Percentiles rank a stretch among this genome's conserved stretches.
These are phyloP conservation scores for Wickerhamiella occidentalis DNA, from an alignment of 805 yeast species.

Conservation along the genomic window DNA sequence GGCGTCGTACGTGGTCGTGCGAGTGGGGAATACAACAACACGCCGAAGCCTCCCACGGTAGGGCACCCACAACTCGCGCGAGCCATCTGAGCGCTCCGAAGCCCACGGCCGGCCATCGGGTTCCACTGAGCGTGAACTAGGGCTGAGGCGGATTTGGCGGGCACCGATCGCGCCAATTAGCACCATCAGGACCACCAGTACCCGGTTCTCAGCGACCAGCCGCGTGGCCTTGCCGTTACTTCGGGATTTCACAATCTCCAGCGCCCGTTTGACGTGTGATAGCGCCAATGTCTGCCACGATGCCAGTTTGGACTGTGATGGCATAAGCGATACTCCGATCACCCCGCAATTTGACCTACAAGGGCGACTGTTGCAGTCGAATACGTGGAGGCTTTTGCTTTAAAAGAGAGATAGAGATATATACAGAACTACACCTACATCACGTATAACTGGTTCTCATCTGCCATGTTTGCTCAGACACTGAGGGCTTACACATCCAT, in stretches of 20 bases:
- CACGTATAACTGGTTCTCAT: background rate
- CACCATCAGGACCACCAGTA: background rate
- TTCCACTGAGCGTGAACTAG: slow-evolving; percentile 2
- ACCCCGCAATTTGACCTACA: background rate
- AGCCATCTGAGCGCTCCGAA: slow-evolving; percentile 2
- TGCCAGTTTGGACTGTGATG: slow-evolving; percentile 7
- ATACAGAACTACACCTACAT: background rate
- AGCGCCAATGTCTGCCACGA: slow-evolving; percentile 3
- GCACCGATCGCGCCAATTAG: background rate
- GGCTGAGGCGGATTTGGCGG: slow-evolving; percentile 5
- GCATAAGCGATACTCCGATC: background rate
- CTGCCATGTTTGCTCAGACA: background rate
- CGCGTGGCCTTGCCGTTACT: background rate
- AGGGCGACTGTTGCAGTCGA: too few species aligned
- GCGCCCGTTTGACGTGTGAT: background rate
- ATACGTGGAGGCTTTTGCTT: too few species aligned
- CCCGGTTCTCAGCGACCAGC: background rate
- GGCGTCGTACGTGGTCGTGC: slow-evolving; percentile 14
- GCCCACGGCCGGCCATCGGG: slow-evolving; percentile 12
- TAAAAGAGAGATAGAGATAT: background rate
- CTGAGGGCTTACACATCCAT: background rate
- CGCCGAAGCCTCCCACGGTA: slow-evolving; percentile 12
- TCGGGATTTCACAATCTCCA: background rate
- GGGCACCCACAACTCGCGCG: slow-evolving; percentile 17
- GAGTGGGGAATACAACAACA: slow-evolving; percentile 12